Conservation (phyloP, 1,284 basidiomycete genomes). For the Cerrena zonata region DNA sequence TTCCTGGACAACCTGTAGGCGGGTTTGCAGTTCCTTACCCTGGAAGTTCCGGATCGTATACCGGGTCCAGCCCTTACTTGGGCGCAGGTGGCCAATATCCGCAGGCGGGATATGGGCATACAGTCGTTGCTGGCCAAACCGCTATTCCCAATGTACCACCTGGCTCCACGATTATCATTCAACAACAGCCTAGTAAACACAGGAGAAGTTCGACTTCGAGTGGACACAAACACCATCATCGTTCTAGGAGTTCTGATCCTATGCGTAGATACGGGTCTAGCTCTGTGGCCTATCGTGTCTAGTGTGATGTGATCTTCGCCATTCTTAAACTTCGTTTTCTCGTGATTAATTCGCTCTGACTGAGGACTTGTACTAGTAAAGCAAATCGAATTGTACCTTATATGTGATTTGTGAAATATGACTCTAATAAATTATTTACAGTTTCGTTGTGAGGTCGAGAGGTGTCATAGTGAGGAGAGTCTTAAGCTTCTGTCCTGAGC, state of each 20-base stretch:
- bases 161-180: slow-evolving; percentile 4
- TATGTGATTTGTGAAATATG: too few relatives aligned
- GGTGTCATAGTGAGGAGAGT: too few relatives aligned
- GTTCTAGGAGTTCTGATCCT: not conserved
- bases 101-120: not conserved
- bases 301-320: too few relatives aligned
- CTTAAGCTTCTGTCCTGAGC: too few relatives aligned
- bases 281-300: too few relatives aligned
- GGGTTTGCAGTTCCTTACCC: not conserved
- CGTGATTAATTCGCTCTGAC: too few relatives aligned
- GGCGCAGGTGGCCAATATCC: not conserved
- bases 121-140: not conserved
- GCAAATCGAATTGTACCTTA: too few relatives aligned
- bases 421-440: too few relatives aligned
- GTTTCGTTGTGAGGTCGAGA: too few relatives aligned
- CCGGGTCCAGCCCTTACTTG: not conserved
- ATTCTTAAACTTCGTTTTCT: too few relatives aligned
- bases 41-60: too few relatives aligned
- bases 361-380: too few relatives aligned
- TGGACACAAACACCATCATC: not conserved
- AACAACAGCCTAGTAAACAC: not conserved
- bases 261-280: not conserved
- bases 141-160: not conserved
- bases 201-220: not conserved
- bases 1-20: not conserved